Base-by-base conservation (phyloP, 352 stramenopile genomes). In the Hyphochytrium catenoides region DNA sequence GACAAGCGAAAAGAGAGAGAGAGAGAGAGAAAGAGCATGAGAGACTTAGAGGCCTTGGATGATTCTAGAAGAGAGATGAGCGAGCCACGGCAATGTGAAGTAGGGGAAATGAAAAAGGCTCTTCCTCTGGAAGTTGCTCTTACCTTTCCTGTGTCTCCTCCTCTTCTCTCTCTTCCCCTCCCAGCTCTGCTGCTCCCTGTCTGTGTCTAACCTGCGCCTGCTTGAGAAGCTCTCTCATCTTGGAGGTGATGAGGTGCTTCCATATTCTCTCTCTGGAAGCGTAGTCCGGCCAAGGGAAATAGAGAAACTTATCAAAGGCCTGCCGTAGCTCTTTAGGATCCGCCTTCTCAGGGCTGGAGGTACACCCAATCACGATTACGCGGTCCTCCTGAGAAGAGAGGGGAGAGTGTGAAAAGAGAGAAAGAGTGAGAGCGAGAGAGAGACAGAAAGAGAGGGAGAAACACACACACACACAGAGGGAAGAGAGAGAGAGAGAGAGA, bases 241-340 rank as follows among this genome's bases (percentile, higher is more conserved):
- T 61, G 15, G 48, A 42, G 8, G 61, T 44, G 22, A 94, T 51
- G 21, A 65, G 59, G 12, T 74, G 40, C 34, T 75, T 68, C 83
- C 83, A 95, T 5, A 93, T 50, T 40, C 89, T 49, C 21, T 86
- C 53, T 12, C 81, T 62, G 25, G 74, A 79, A 8, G 74, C 52
- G 44, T 93, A 90, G 52, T 93, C 74, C 4, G 77, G 76, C 41
- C 78, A 84, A 28, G 83, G 79, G 24, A 91, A 54, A 44, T 91
- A 85, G 1, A 95, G 41, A 32, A 83, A 83, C 43, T 85, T 88
- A 47, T 94, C 74, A 48, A 95, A 95, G 48, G 75, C 74, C 26
- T 51, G 50, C 21, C 60, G 59, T n/a, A 90, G 73, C 36, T 79
- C 68, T 39, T 84, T 88, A 2, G 72, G 41, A 20, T 93, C 78